Base-by-base conservation (phyloP, 805 yeast species). In the Pichia cabralensis region DNA sequence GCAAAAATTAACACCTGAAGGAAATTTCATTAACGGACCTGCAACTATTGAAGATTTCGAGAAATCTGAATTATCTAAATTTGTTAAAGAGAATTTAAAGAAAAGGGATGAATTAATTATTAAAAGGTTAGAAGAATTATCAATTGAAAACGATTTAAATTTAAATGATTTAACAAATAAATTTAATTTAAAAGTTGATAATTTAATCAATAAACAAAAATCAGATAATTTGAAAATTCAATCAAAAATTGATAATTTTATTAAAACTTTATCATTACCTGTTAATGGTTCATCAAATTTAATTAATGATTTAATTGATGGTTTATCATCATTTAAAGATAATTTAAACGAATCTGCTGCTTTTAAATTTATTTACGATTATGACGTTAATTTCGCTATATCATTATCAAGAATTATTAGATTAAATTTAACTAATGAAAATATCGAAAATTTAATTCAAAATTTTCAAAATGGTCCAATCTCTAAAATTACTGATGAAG, bases 101-200 rank as follows among this genome's bases (percentile, higher is more conserved):
- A 50, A 51, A 30, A 50, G 49, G 30, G 43, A 42, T 17, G 33
- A 32, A 8, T 33, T 53, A 14, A 50, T 55, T 24, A 45, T 50
- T 6, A 39, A 43, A 31, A 53, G 52, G 35, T 41, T 55, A 25
- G 36, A 41, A 26, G 19, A 38, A 13, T 36, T 55, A 32, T 47
- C 60, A 9, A 29, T 45, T 22, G 30, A 38, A 22, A 38, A 45
- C 26, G 36, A 41, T 11, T 26, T 52, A 15, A 31, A 43, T 15
- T 34, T 47, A 7, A 46, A 46, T 7, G 49, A 47, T 13, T 41
- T 55, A 12, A 42, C 45, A 17, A 30, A 36, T 9, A 30, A 35
- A 29, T 42, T 53, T 13, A 45, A 53, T 13, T 38, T 38, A n/a
- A 47, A 48, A 33, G 51, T 55, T 17, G 22, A 33, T 5, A 11